Base-by-base conservation (phyloP, 179 eudicot genomes). In the Gypsophila paniculata region DNA sequence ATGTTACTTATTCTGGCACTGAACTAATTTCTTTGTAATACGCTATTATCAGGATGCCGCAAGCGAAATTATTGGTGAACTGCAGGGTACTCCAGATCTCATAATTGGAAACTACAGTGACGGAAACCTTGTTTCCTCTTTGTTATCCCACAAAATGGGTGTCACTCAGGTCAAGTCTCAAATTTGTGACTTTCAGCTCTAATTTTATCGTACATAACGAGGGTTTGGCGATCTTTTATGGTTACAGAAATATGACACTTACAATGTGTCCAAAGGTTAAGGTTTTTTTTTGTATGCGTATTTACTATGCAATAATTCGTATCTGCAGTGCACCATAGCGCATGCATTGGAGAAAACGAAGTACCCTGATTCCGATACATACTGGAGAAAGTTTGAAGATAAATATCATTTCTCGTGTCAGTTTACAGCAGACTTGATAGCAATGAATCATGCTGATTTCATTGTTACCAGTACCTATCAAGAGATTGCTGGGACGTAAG, bases 401-500 rank as follows among this genome's bases (percentile, higher is more conserved):
- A 93, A 90, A 78, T 93, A 93, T 65, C 96, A 93, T 73, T 93
- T 93, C 78, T 90, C 98, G 4, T 75, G 87, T 76, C 98, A 93
- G 74, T 90, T 93, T 67, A 93, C 96, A 7, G 98, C 96, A 44
- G 96, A 93, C 81, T 87, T 89, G 15, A 82, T 89, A 18, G 98
- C 98, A 12, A 93, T 93, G 98, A 90, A 93, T 76, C 89, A 86
- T 67, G 82, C 98, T 0, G 96, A 93, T 60, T 93, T 93, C 85
- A 93, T 93, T 76, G 84, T 93, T 86, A 87, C 98, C 9, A 93
- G 98, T 68, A 90, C 98, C 15, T 93, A 85, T 82, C 98, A 93
- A 78, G 98, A 93, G 63, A 90, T 93, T 15, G 98, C 98, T 14
- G 98, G 98, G 76, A 88, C 84, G 98, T 90, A 86, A 75, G 71